Conservation (phyloP, 208 protist species). For the Crithidia sp. region DNA sequence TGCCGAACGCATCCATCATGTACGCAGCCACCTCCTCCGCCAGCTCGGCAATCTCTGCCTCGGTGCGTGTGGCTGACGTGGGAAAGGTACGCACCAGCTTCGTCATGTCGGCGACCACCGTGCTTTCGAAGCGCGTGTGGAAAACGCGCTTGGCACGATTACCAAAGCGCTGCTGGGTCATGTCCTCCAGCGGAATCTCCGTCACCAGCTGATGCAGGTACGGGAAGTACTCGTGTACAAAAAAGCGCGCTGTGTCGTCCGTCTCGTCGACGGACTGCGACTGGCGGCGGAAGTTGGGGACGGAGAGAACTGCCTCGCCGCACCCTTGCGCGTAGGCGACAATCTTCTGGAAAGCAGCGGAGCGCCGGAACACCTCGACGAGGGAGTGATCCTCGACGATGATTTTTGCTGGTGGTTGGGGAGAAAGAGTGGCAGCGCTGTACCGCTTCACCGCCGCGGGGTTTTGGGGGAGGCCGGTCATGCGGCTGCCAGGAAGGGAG, state of each 20-base stretch:
- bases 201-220: slow-evolving; percentile 58
- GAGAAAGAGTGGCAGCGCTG: slow-evolving; percentile 8
- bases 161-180: slow-evolving; percentile 85
- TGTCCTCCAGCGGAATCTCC: slow-evolving; percentile 77
- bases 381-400: slow-evolving; percentile 74
- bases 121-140: slow-evolving; percentile 57
- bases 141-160: slow-evolving; percentile 87
- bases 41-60: slow-evolving; percentile 34
- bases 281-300: slow-evolving; percentile 15
- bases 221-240: slow-evolving; percentile 61
- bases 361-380: slow-evolving; percentile 59
- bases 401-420: slow-evolving; percentile 61
- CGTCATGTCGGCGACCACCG: slow-evolving; percentile 49
- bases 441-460: slow-evolving; percentile 19
- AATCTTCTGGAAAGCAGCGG: slow-evolving; percentile 71
- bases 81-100: slow-evolving; percentile 58
- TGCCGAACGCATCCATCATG: slow-evolving; percentile 94
- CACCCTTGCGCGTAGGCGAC: slow-evolving; percentile 68
- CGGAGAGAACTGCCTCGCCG: slow-evolving; percentile 38
- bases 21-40: slow-evolving; percentile 92
- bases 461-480: slow-evolving; percentile 15
- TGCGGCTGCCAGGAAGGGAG: slow-evolving; percentile 19
- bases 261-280: slow-evolving; percentile 19
- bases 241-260: slow-evolving; percentile 46
- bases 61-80: slow-evolving; percentile 15